Base-by-base conservation (phyloP, 352 stramenopile species). In the Phytophthora pistaciae region DNA sequence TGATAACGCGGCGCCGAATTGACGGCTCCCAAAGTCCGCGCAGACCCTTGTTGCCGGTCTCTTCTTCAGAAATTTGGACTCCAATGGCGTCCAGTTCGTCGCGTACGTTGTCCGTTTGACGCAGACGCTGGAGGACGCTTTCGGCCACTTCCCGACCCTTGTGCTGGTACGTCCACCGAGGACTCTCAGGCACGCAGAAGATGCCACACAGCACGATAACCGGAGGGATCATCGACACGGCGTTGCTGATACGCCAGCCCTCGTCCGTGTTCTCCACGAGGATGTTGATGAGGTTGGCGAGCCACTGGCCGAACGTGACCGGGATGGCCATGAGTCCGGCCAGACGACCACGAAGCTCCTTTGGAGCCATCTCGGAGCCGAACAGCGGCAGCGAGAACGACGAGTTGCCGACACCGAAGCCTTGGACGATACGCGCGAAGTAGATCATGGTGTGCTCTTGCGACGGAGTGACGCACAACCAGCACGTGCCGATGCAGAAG, bases 171-270 rank as follows among this genome's bases (percentile, higher is more conserved):
- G 58, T 67, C 71, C 71, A 78, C 18, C 71, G 71, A 64, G 72
- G 72, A 46, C 66, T 75, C 31, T 79, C 72, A n/a, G 72, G 72
- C 2, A 79, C 72, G 54, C 68, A 79, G 48, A 75, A 79, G 21
- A 87, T 80, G 38, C 75, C 76, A 18, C 57, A 56, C 56, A 86
- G 68, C 25, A 86, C 81, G 53, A 86, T 82, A 36, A 83, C 29
- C 0, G 76, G 74, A 1, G 74, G 60, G 11, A 78, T 53, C 58
- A 85, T 77, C 7, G 68, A 68, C 3, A 80, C 70, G 5, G 60
- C 72, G 31, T 80, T 80, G 13, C 73, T 81, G 56, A 77, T 81
- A 42, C 76, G 76, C 76, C 76, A 83, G 18, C 76, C 76, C 3
- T 70, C 6, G 31, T 54, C 58, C 29, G 36, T 61, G 48, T 80